Conservation (phyloP, 495 filamentous ascomycete species). For the Penicilliopsis zonata region DNA sequence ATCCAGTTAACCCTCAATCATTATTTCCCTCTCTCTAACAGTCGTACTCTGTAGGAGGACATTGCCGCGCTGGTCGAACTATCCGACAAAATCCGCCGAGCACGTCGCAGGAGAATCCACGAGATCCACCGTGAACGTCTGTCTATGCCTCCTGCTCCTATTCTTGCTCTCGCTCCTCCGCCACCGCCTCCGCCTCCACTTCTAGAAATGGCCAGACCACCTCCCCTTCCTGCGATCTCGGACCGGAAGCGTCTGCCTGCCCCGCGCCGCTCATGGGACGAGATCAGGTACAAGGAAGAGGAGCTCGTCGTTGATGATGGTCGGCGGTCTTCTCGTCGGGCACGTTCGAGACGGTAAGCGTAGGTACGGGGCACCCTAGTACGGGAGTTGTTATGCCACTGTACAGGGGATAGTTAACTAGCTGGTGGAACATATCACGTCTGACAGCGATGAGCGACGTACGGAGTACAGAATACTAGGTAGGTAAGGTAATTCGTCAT, state of each 20-base stretch:
- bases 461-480: too few species aligned
- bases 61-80: slow-evolving; percentile 69
- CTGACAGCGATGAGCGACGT: too few species aligned
- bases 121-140: slow-evolving; percentile 76
- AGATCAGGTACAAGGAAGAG: slow-evolving; percentile 10
- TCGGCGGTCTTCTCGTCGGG: slow-evolving; percentile 3
- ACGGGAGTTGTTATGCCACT: too few species aligned
- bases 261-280: slow-evolving; percentile 9
- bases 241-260: slow-evolving; percentile 1
- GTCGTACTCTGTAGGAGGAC: slow-evolving; percentile 50
- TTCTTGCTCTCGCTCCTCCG: too few species aligned
- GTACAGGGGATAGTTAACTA: too few species aligned
- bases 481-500: too few species aligned
- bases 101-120: slow-evolving; percentile 61
- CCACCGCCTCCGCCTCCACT: too few species aligned
- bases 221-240: neutral
- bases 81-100: slow-evolving; percentile 68
- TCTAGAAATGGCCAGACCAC: too few species aligned
- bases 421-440: too few species aligned
- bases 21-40: slow-evolving; percentile 7
- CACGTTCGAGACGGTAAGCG: slow-evolving; percentile 5
- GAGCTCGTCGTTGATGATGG: slow-evolving; percentile 10
- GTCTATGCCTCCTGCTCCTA: slow-evolving; percentile 18
- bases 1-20: neutral
- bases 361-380: slow-evolving; percentile 8